These are phyloP conservation scores for Wickerhamomyces bovis DNA, from an alignment of 805 yeast genomes.

Conservation along the genomic window DNA sequence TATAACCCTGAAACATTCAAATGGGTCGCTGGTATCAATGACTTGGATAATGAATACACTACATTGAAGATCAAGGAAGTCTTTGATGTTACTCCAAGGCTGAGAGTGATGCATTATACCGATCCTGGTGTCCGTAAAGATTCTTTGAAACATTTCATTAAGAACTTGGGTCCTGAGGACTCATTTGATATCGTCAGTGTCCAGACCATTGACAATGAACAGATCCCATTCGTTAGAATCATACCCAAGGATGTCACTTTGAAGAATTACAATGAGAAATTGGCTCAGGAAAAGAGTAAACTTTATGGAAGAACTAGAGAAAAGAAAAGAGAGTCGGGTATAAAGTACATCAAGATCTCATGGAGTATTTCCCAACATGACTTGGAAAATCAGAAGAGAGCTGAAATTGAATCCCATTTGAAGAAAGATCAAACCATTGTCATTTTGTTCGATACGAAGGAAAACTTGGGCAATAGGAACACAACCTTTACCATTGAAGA, in stretches of 20 bases:
- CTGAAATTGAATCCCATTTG: conserved; percentile 41
- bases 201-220: conserved; percentile 3
- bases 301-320: conserved; percentile 22
- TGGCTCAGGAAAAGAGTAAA: conserved; percentile 15
- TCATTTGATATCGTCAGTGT: conserved; percentile 17
- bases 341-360: conserved; percentile 44
- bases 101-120: conserved; percentile 9
- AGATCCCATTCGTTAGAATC: conserved; percentile 11
- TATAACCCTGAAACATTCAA: conserved; percentile 17
- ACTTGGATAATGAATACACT: conserved; percentile 19
- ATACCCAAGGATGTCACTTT: conserved; percentile 19
- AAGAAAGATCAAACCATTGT: conserved; percentile 35
- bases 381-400: conserved; percentile 43
- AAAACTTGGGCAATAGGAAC: conserved; percentile 10
- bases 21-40: conserved; percentile 9
- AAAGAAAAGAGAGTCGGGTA: conserved; percentile 25
- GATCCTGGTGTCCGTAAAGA: conserved; percentile 9
- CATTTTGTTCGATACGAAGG: conserved; percentile 36
- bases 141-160: conserved; percentile 9
- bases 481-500: conserved; percentile 7
- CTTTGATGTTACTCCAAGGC: conserved; percentile 7
- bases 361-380: conserved; percentile 55
- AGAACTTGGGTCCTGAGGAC: conserved; percentile 8
- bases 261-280: conserved; percentile 23
- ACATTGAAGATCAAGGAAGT: conserved; percentile 16